Evolutionary conservation across 2,329 filamentous ascomycete species (phyloP).

Genomic region (Cytospora chrysosperma): DNA sequence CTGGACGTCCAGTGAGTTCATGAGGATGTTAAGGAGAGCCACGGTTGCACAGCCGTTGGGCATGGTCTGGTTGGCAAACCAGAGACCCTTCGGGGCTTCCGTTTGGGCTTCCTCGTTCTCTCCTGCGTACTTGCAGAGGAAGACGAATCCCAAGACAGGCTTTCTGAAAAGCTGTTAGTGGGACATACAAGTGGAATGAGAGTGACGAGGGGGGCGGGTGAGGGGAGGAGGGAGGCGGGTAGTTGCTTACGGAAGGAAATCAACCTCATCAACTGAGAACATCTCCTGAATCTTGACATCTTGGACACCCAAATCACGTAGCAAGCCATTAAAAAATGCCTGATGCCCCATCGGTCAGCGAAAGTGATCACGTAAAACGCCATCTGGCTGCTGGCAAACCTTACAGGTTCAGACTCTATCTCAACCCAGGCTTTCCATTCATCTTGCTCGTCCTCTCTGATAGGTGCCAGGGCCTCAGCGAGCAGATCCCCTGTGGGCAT

Average conservation of each 20-base stretch:
- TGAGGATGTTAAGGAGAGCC: conserved; percentile 87
- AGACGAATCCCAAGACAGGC: conserved; percentile 82
- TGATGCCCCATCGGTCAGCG: conserved; percentile 35
- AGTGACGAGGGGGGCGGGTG: not conserved
- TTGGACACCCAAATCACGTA: conserved; percentile 73
- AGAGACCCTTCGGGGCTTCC: conserved; percentile 61
- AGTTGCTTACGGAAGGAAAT: conserved; percentile 57
- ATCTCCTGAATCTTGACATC: conserved; percentile 76
- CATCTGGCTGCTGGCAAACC: conserved; percentile 29
- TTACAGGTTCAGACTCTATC: conserved; percentile 84
- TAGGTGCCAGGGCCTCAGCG: conserved; percentile 46
- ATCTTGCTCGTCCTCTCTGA: conserved; percentile 51
- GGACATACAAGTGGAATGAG: conserved; percentile 4
- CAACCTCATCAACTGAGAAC: conserved; percentile 68
- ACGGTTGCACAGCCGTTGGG: conserved; percentile 90
- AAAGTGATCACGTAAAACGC: not conserved
- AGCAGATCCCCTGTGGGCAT: conserved; percentile 40
- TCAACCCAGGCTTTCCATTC: conserved; percentile 76
- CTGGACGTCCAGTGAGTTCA: conserved; percentile 69
- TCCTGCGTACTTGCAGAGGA: conserved; percentile 73
- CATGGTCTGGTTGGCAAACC: conserved; percentile 93
- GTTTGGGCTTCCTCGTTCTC: conserved; percentile 53
- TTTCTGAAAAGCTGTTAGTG: conserved; percentile 48
- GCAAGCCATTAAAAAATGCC: conserved; percentile 83
- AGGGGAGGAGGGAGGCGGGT: not conserved